Evolutionary conservation across 345 rosid species (phyloP), one percentile per base, ranked within the genome.

Genomic region (Ailanthus altissimus): DNA sequence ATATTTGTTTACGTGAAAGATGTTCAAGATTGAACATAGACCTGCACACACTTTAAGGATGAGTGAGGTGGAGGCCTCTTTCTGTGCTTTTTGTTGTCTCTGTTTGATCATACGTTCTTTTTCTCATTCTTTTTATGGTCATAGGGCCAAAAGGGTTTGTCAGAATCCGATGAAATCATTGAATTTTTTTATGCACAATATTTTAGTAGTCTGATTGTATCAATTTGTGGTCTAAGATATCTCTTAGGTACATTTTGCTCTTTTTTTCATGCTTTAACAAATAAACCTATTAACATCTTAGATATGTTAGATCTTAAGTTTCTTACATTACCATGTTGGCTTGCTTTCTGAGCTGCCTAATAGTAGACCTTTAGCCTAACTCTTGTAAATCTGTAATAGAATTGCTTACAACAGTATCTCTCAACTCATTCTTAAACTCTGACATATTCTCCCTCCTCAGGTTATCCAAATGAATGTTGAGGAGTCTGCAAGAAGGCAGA

Each of bases 391-490:
- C 8, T 25, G 32, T 36, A 18, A 59, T 73, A 43, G 14, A 40
- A 40, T 72, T 42, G 59, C 62, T 15, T 32, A 66, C 64, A 51
- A 46, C 47, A 67, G 45, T 75, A 59, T 75, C 16, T 79, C 40
- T 74, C 20, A 69, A 36, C 21, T 51, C 61, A 70, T 73, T 77
- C 60, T 73, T 57, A 16, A 45, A 49, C 32, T 69, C 11, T 74
- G 26, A 38, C 20, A 56, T 12, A 46, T 64, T 69, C 40, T 75
- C 36, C 40, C 21, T 21, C 25, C 71, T 61, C 73, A 92, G 97
- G 94, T 87, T 40, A 93, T 93, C 77, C 97, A 89, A 84, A 88
- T 93, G 90, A 91, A 90, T 70, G 76, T 90, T 0, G 90, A 91
- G 79, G 97, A 89, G 83, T 86, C 89, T 26, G 70, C 78, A 20